Evolutionary conservation across 805 yeast genomes (phyloP), one percentile per base, ranked within the genome.

Genomic region (Yamadazyma akitaensis): DNA sequence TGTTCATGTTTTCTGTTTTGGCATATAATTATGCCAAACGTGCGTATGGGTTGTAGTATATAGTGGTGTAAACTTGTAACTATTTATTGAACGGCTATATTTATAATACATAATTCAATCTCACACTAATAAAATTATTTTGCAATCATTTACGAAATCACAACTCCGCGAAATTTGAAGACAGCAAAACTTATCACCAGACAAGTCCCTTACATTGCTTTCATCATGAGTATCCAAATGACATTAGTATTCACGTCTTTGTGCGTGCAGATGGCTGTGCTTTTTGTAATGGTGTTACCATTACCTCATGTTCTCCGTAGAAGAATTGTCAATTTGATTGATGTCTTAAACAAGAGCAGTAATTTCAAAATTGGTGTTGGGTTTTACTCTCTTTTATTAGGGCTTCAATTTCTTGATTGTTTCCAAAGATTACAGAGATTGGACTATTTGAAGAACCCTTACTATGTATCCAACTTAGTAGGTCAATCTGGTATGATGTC

Each of bases 371-470:
- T 81, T 0, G 73, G 78, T 0, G 54, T 70, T 11, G 57, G 58
- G 1, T 79, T 82, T 40, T 53, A 70, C 11, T 59, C 67, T 1
- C 53, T 65, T 0, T 59, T 82, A 7, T 73, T 82, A 45, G 64
- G 68, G 4, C 54, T 81, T 48, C 70, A 80, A 55, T 81, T 82
- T 54, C 42, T 70, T 13, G 88, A 82, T 55, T 79, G 85, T 16
- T 60, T 78, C 54, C 74, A 75, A 46, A 67, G 81, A 43, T 61
- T 69, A 46, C 55, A 61, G 42, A 57, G 56, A 45, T 60, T 50
- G 47, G 54, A 54, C 40, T 51, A 47, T 34, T 25, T 50, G 9
- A 57, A 49, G 25, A 59, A 55, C 40, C 63, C 69, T 5, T 59
- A 60, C 48, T 63, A 42, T 37, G 43, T 46, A 5, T 41, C 43